Percentiles rank a stretch among this genome's conserved stretches.
Conservation (phyloP, 176 grass and related monocot species). For the Avena eriantha region DNA sequence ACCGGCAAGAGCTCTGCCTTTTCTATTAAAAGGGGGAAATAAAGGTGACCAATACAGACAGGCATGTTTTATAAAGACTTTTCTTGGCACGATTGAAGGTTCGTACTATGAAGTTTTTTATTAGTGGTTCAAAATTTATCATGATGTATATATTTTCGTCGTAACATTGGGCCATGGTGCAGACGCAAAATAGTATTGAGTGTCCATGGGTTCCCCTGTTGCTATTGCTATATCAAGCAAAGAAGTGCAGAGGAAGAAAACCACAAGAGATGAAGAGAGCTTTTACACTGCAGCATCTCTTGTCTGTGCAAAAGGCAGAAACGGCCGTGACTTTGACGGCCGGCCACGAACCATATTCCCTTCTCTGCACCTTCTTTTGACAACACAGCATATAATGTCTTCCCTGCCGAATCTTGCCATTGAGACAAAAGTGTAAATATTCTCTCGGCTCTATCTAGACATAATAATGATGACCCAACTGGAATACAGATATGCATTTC, state of each 20-base stretch:
- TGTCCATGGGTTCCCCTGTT: background rate
- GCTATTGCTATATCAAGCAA: background rate
- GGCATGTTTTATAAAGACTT: too few relatives aligned
- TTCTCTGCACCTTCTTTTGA: background rate
- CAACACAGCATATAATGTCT: background rate
- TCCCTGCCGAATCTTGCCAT: background rate
- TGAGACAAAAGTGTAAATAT: background rate
- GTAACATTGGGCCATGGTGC: background rate
- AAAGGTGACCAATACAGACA: too few relatives aligned
- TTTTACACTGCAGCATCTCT: background rate
- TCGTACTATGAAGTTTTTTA: too few relatives aligned
- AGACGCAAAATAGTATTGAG: background rate
- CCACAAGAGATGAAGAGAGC: background rate
- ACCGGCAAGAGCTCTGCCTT: too few relatives aligned
- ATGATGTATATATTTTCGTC: too few relatives aligned
- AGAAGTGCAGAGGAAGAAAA: background rate
- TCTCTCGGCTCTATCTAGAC: background rate
- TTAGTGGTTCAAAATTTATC: too few relatives aligned
- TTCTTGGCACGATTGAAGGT: too few relatives aligned
- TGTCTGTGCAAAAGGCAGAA: background rate
- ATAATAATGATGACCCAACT: background rate
- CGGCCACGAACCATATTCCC: background rate
- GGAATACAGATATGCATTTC: background rate
- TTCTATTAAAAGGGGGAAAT: too few relatives aligned
- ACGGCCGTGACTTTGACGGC: background rate